These are phyloP conservation scores for Xanthoconium purpureum DNA, from an alignment of 768 basidiomycete species.

Conservation along the genomic window DNA sequence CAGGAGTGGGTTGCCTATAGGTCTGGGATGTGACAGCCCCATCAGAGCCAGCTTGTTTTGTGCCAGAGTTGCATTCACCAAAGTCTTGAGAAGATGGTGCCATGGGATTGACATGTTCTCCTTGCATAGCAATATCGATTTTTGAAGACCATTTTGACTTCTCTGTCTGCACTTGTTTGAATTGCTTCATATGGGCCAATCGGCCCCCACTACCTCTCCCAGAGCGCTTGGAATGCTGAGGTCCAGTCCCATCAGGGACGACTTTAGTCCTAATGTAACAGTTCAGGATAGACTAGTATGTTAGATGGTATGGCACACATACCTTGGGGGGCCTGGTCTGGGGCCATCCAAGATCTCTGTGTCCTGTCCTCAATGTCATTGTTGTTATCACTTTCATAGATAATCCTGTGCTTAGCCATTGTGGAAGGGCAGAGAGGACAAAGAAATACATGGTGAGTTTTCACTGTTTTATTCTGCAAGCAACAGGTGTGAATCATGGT, in stretches of 20 bases:
- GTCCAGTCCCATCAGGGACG: no score
- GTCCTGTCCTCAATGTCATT: neutral
- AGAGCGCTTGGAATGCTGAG: neutral
- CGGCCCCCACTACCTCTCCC: conserved; percentile 1
- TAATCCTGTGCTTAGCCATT: neutral
- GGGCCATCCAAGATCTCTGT: neutral
- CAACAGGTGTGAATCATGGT: no score
- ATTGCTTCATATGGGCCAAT: neutral
- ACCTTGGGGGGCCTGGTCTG: no score
- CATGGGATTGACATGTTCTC: conserved; percentile 5
- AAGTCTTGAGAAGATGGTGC: neutral
- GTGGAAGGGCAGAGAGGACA: neutral
- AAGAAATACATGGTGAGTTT: neutral
- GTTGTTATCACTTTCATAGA: neutral
- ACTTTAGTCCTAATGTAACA: no score
- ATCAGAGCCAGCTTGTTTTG: neutral
- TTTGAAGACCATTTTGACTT: neutral
- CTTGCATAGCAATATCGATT: neutral
- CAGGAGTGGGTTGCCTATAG: neutral
- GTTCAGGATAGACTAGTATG: no score
- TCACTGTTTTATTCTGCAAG: neutral
- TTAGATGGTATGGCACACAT: no score
- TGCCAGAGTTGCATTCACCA: neutral
- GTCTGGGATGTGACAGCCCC: neutral
- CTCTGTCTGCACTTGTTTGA: neutral